These are phyloP conservation scores for Jamesozyma gamospora DNA, from an alignment of 805 yeast species.

Conservation along the genomic window DNA sequence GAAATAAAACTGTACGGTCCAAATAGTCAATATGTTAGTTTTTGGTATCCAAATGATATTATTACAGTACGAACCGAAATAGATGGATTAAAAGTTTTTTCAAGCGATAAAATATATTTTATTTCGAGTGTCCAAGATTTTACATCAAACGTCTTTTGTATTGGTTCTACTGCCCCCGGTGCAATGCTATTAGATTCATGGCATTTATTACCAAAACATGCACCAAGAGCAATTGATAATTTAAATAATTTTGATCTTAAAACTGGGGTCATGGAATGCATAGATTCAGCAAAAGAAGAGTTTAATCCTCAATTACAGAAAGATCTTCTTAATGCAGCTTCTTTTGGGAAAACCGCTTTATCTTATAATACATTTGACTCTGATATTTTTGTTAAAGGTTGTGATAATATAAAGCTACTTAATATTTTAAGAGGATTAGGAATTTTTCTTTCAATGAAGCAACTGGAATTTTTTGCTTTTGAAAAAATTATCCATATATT, in stretches of 20 bases:
- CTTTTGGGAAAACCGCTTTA: slow-evolving; percentile 67
- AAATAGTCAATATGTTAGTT: slow-evolving; percentile 35
- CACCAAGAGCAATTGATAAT: slow-evolving; percentile 77
- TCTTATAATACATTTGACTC: slow-evolving; percentile 45
- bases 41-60: slow-evolving; percentile 40
- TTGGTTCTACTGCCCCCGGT: slow-evolving; percentile 78
- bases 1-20: slow-evolving; percentile 68
- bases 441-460: slow-evolving; percentile 50
- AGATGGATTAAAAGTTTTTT: slow-evolving; percentile 68
- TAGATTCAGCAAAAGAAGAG: slow-evolving; percentile 68
- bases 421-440: slow-evolving; percentile 65
- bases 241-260: slow-evolving; percentile 43
- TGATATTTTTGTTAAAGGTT: slow-evolving; percentile 49
- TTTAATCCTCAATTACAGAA: slow-evolving; percentile 75
- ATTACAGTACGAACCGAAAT: slow-evolving; percentile 39
- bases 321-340: slow-evolving; percentile 64
- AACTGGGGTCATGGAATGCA: slow-evolving; percentile 61
- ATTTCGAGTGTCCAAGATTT: slow-evolving; percentile 50
- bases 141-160: slow-evolving; percentile 55
- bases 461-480: slow-evolving; percentile 44
- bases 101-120: slow-evolving; percentile 47
- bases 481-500: slow-evolving; percentile 48
- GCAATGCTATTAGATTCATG: slow-evolving; percentile 76
- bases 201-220: slow-evolving; percentile 50
- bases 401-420: slow-evolving; percentile 53